Evolutionary conservation across 176 grass and related monocot genomes (phyloP).

Genomic region (Bothriochloa decipiens): DNA sequence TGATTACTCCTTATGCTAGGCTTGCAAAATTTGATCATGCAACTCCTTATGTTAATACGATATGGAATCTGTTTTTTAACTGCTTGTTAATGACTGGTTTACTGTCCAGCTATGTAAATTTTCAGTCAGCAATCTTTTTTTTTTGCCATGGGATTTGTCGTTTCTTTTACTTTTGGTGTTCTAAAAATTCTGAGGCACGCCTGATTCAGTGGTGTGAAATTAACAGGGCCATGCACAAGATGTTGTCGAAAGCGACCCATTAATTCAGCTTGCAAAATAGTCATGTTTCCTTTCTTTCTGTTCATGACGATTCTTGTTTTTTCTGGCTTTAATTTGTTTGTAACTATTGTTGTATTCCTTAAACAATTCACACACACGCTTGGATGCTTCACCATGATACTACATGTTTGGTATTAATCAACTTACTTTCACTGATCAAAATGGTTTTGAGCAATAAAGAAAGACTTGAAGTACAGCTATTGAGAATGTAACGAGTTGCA

Average conservation of each 20-base stretch:
- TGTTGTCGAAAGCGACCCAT: conserved; percentile 11
- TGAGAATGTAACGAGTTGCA: not conserved
- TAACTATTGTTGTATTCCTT: conserved; percentile 17
- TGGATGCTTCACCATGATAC: conserved; percentile 19
- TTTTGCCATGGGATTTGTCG: not conserved
- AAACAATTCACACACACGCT: not conserved
- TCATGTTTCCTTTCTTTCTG: not conserved
- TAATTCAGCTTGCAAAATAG: not conserved
- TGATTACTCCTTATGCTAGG: not conserved
- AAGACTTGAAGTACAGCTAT: conserved; percentile 20
- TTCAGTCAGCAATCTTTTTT: not conserved
- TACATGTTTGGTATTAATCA: conserved; percentile 15
- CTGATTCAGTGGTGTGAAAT: conserved; percentile 1
- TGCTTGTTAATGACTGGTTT: not conserved
- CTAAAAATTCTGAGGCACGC: not conserved
- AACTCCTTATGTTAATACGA: not conserved
- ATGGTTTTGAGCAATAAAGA: conserved; percentile 32
- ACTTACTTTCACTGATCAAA: conserved; percentile 20
- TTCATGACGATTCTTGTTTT: conserved; percentile 21
- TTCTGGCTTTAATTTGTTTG: conserved; percentile 1
- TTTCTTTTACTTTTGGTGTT: not conserved
- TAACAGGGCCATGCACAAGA: conserved; percentile 54
- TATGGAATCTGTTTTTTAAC: not conserved
- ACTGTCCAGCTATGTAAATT: conserved; percentile 21
- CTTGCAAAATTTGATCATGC: not conserved